Conservation (phyloP, 768 basidiomycete species). For the Rhodotorula babjevae region DNA sequence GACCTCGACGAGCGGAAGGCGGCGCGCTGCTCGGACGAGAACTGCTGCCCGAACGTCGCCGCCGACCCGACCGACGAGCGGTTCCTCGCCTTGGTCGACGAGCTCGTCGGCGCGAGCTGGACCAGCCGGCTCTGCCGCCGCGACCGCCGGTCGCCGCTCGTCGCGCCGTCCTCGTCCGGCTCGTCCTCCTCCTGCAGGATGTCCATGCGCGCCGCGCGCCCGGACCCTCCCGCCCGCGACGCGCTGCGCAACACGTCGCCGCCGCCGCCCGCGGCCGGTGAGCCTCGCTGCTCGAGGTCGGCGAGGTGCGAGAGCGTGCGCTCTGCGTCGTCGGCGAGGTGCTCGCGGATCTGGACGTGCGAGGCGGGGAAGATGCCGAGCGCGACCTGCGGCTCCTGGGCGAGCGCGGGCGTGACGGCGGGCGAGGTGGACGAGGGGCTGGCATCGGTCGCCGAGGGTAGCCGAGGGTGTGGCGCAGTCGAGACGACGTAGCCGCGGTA, state of each 20-base stretch:
- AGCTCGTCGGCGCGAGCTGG: background rate
- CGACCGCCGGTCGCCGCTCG: background rate
- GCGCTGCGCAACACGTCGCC: background rate
- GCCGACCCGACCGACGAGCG: slow-evolving; percentile 27
- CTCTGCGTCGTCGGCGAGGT: slow-evolving; percentile 40
- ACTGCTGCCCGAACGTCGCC: slow-evolving; percentile 15
- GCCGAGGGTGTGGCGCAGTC: slow-evolving; percentile 16
- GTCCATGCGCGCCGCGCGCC: slow-evolving; percentile 27
- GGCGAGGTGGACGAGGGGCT: slow-evolving; percentile 59
- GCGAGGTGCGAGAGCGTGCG: slow-evolving; percentile 15
- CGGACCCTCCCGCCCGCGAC: slow-evolving; percentile 1
- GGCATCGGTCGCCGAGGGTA: slow-evolving; percentile 20
- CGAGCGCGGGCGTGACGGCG: slow-evolving; percentile 3
- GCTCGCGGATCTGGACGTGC: slow-evolving; percentile 41
- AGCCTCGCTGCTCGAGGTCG: background rate
- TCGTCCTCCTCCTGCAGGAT: slow-evolving; percentile 43
- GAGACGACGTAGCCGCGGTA: slow-evolving; percentile 75
- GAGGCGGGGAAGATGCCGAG: slow-evolving; percentile 45
- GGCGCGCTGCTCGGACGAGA: slow-evolving; percentile 6
- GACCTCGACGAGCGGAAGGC: slow-evolving; percentile 7
- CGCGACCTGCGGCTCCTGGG: slow-evolving; percentile 38
- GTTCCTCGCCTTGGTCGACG: slow-evolving; percentile 17
- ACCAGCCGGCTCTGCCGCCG: background rate
- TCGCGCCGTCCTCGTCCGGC: slow-evolving; percentile 39
- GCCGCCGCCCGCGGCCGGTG: background rate